Conservation (phyloP, 78 protist genomes). For the Dictyostelium brefeldianum region DNA sequence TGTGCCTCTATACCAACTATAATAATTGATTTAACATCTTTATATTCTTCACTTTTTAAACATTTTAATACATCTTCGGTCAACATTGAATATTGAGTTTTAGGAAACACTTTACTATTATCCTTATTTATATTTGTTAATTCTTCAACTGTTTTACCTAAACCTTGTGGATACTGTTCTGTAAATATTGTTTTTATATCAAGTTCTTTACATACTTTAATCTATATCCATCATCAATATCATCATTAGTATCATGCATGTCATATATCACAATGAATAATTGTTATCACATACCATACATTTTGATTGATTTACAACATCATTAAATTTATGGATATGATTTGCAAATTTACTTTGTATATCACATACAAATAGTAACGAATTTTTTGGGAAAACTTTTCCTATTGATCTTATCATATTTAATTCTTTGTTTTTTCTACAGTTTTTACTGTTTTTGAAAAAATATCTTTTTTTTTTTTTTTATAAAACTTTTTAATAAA, state of each 20-base stretch:
- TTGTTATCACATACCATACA: constrained; percentile 51
- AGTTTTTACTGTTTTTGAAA: too few species aligned
- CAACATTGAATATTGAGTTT: constrained; percentile 83
- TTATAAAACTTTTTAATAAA: too few species aligned
- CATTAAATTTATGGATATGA: constrained; percentile 22
- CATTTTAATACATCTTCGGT: constrained; percentile 30
- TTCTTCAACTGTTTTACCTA: constrained; percentile 73
- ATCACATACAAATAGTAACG: constrained; percentile 32
- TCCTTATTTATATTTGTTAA: background rate
- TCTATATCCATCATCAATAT: background rate
- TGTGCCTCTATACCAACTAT: constrained; percentile 87
- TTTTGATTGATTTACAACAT: constrained; percentile 2
- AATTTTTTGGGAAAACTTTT: background rate
- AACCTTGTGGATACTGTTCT: constrained; percentile 82
- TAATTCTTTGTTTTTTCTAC: background rate
- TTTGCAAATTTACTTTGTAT: constrained; percentile 69
- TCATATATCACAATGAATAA: too few species aligned
- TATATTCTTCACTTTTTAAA: background rate
- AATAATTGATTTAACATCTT: constrained; percentile 36
- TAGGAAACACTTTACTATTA: constrained; percentile 11
- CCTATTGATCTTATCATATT: constrained; percentile 8
- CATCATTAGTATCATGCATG: background rate
- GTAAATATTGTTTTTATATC: constrained; percentile 72
- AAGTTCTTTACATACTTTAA: constrained; percentile 55
- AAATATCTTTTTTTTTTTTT: too few species aligned